Base-by-base conservation (phyloP, 768 basidiomycete species). In the Dacryopinax primogenitus region DNA sequence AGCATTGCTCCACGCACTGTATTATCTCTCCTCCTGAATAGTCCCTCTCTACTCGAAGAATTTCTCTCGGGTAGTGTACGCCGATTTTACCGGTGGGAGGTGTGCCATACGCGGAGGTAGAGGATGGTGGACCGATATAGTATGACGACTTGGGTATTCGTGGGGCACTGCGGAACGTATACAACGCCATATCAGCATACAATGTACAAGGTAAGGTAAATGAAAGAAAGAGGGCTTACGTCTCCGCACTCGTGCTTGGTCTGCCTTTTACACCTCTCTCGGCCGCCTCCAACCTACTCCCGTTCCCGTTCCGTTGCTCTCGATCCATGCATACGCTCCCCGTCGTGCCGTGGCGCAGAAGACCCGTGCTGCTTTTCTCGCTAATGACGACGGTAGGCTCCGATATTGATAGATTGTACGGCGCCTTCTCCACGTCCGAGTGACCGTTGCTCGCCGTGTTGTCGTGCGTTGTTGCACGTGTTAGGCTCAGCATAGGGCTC, bases 41-140 rank as follows among this genome's bases (percentile, higher is more conserved):
- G 74, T 99, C 96, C 63, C 96, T 78, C 74, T 98, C 95, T 41
- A 99, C 78, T 47, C 95, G 81, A 63, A 99, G 78, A 66, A 99
- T 83, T 77, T 97, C 95, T 63, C 94, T 84, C 16, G 95, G 94
- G 69, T 90, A 86, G 72, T 96, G 90, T 26, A 86, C 76, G 1
- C 93, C 94, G 65, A 98, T 87, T 63, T 86, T 85, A 1, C 95
- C 95, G 4, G 87, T 76, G 9, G 91, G 91, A 1, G 80, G 76
- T 0, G 87, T 90, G 1, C 90, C 90, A 72, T 83, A 96, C 32
- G 89, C 90, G 35, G 88, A 82, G 68, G 84, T 84, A n/a, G 81
- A 73, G 1, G 86, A 80, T 18, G 90, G 90, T 2, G 89, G 87
- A 15, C 90, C 89, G 73, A 86, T 87, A 73, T 89, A 90, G 75